phyloP scores from a whole-genome alignment of 176 grass and related monocot genomes.

The Carex parvula region DNA sequence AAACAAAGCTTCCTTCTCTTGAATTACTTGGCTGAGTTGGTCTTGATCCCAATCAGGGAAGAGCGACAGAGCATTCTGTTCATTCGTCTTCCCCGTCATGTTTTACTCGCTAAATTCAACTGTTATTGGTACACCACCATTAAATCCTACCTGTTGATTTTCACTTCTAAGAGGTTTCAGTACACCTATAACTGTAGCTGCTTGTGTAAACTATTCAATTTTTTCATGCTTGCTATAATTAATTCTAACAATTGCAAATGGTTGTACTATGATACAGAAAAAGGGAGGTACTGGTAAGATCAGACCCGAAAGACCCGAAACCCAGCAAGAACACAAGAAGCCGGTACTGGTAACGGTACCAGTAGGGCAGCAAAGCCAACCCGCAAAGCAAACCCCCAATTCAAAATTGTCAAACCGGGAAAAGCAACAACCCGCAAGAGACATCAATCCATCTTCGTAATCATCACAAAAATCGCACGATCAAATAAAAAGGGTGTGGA shows the following conservation, averaged over 20 bases:
- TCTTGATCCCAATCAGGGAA: constrained; percentile 67
- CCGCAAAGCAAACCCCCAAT: no score
- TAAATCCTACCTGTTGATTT: constrained; percentile 56
- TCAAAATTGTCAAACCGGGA: no score
- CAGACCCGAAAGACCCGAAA: no score
- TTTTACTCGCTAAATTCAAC: constrained; percentile 59
- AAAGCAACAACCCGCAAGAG: no score
- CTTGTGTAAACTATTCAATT: not conserved
- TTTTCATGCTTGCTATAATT: not conserved
- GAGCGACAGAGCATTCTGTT: constrained; percentile 50
- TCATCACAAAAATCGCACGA: no score
- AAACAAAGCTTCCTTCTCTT: constrained; percentile 72
- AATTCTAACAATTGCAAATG: not conserved
- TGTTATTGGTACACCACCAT: constrained; percentile 60
- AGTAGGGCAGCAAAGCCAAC: no score
- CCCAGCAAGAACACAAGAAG: no score
- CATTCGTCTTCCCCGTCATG: constrained; percentile 63
- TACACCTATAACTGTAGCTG: not conserved
- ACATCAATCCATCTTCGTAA: no score
- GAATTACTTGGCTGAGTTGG: constrained; percentile 43
- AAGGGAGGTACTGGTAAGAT: no score
- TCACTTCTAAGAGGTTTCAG: not conserved
- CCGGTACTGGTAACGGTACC: no score
- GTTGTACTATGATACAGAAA: not conserved
- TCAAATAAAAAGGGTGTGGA: no score